Evolutionary conservation across 805 yeast species (phyloP).

Genomic region (Yarrowia sp.): DNA sequence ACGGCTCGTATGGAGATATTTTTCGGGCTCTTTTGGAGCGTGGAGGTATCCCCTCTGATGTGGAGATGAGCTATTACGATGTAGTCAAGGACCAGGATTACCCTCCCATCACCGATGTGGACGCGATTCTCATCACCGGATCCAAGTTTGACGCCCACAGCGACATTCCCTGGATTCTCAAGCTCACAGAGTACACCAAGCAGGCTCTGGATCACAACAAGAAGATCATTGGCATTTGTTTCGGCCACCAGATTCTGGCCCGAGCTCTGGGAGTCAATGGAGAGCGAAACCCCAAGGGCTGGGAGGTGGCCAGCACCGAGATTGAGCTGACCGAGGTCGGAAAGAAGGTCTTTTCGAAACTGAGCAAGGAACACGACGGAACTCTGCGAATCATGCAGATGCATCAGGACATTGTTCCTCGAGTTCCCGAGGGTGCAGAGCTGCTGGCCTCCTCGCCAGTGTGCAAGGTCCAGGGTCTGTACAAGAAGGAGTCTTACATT

Average conservation of each 20-base stretch:
- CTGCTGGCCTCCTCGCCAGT: slow-evolving; percentile 61
- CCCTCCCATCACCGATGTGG: slow-evolving; percentile 46
- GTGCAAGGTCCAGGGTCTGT: slow-evolving; percentile 73
- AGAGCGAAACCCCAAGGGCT: slow-evolving; percentile 64
- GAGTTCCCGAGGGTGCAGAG: slow-evolving; percentile 52
- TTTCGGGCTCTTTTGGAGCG: slow-evolving; percentile 46
- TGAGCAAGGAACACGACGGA: slow-evolving; percentile 43
- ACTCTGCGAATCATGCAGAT: slow-evolving; percentile 58
- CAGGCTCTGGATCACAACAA: slow-evolving; percentile 41
- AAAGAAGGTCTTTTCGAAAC: slow-evolving; percentile 49
- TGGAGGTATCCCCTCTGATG: slow-evolving; percentile 45
- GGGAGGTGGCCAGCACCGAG: slow-evolving; percentile 73
- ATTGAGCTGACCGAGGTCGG: slow-evolving; percentile 58
- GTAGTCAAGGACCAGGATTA: slow-evolving; percentile 47
- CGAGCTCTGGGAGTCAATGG: slow-evolving; percentile 69
- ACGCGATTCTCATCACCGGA: slow-evolving; percentile 52
- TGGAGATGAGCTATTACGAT: slow-evolving; percentile 44
- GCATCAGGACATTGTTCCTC: slow-evolving; percentile 64
- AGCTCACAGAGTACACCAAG: slow-evolving; percentile 47
- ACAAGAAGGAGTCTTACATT: slow-evolving; percentile 58
- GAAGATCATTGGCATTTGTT: slow-evolving; percentile 64
- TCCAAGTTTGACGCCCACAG: slow-evolving; percentile 51
- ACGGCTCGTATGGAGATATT: slow-evolving; percentile 50
- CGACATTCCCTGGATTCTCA: slow-evolving; percentile 50
- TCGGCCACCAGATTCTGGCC: slow-evolving; percentile 84